Evolutionary conservation across 352 stramenopile species (phyloP).

Genomic region (Pythium apleroticum): DNA sequence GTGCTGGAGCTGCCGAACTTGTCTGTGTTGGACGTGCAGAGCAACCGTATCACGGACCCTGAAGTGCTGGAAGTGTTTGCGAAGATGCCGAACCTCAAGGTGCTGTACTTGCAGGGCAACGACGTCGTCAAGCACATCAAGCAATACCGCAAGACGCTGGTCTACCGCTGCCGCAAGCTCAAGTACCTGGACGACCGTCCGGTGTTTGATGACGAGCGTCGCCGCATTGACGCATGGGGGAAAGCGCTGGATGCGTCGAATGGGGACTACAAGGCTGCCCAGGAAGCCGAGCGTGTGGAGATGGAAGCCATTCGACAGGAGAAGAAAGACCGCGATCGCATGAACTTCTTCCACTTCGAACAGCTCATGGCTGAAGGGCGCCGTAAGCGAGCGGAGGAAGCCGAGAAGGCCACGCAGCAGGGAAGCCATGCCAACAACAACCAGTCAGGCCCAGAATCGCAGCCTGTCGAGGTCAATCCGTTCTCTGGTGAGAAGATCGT

Average conservation of each 20-base stretch:
- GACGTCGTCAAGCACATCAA: conserved; percentile 88
- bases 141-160: conserved; percentile 81
- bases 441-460: conserved; percentile 13
- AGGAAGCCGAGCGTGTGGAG: conserved; percentile 82
- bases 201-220: conserved; percentile 85
- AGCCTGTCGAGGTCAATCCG: conserved; percentile 41
- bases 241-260: conserved; percentile 56
- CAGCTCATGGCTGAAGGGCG: conserved; percentile 81
- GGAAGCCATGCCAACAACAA: conserved; percentile 18
- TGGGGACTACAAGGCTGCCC: conserved; percentile 78
- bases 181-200: conserved; percentile 83
- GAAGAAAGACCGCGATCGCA: conserved; percentile 84
- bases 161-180: conserved; percentile 73
- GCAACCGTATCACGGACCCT: conserved; percentile 73
- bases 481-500: conserved; percentile 79
- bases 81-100: conserved; percentile 77
- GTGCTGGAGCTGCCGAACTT: conserved; percentile 66
- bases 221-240: conserved; percentile 81
- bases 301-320: conserved; percentile 83
- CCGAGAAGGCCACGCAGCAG: conserved; percentile 18
- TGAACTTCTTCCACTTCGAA: conserved; percentile 88
- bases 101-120: conserved; percentile 84
- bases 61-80: conserved; percentile 64
- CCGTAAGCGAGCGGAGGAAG: conserved; percentile 58
- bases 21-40: conserved; percentile 79